phyloP scores from a whole-genome alignment of 805 yeast species.

The Huiozyma sinensis region DNA sequence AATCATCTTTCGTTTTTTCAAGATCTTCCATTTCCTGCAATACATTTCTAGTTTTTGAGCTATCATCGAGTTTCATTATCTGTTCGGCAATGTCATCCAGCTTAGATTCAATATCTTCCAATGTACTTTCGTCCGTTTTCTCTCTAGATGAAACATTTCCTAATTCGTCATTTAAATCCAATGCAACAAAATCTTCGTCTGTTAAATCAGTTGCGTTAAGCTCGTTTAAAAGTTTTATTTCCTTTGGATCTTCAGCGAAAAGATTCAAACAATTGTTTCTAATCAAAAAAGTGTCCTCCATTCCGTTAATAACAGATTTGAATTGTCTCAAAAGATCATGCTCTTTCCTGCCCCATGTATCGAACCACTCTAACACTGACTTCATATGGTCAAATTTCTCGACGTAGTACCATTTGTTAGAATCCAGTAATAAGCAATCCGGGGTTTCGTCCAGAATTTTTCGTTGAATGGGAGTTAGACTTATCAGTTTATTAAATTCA shows the following conservation, averaged over 20 bases:
- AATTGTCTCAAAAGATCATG: slow-evolving; percentile 48
- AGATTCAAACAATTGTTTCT: slow-evolving; percentile 43
- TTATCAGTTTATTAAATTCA: slow-evolving; percentile 7
- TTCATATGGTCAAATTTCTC: slow-evolving; percentile 53
- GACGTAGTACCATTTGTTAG: slow-evolving; percentile 56
- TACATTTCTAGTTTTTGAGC: slow-evolving; percentile 20
- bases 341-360: slow-evolving; percentile 69
- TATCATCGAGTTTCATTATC: slow-evolving; percentile 29
- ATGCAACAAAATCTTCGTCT: slow-evolving; percentile 1
- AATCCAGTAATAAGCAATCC: slow-evolving; percentile 39
- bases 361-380: slow-evolving; percentile 51
- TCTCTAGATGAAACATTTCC: neutral
- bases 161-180: slow-evolving; percentile 3
- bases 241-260: slow-evolving; percentile 34
- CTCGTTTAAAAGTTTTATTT: slow-evolving; percentile 14
- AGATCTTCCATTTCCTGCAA: slow-evolving; percentile 17
- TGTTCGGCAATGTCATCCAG: slow-evolving; percentile 28
- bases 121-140: slow-evolving; percentile 1
- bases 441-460: slow-evolving; percentile 61
- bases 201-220: slow-evolving; percentile 5
- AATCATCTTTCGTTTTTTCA: slow-evolving; percentile 22
- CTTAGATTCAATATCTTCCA: slow-evolving; percentile 15
- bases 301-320: slow-evolving; percentile 10
- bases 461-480: slow-evolving; percentile 34
- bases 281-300: slow-evolving; percentile 39